Evolutionary conservation across 495 filamentous ascomycete genomes (phyloP), one percentile per base, ranked within the genome.

Genomic region (Mytilinidion resinicola): DNA sequence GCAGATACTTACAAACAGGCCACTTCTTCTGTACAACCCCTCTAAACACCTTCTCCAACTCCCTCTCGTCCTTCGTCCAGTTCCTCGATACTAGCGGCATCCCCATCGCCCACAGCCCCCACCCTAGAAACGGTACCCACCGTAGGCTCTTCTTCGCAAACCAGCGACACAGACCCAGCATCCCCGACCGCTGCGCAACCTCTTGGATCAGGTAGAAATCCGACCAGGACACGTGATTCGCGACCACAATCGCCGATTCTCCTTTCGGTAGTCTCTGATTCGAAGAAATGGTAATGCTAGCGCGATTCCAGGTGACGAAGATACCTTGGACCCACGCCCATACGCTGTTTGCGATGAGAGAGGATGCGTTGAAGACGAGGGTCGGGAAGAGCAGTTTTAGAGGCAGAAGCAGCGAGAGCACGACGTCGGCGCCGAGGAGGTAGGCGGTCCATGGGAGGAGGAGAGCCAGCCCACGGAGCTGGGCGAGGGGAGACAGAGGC

Each of bases 131-230:
- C 36, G 81, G 80, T 17, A 84, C 78, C 70, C 73, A 72, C 25
- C 73, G 69, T 47, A 83, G 69, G 64, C 80, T 72, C 46, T 74
- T 72, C 68, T 83, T 83, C 30, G 79, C 77, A 67, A 83, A 83
- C 73, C 77, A 84, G 34, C 79, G 74, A 63, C 78, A 80, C 34
- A 75, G 70, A 9, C 77, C 73, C n/a, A 82, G 70, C 81, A 83
- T 84, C 37, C 75, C 74, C 6, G 77, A 64, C 44, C 66, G 69
- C n/a, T 74, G 49, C 30, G 80, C 80, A 12, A 82, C 67, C 25
- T 74, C 74, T 64, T 83, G 81, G 57, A 83, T 78, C 71, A 83
- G 74, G 69, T 80, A 84, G 67, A 84, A 82, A 65, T 83, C 81
- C 25, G 76, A 72, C 80, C 81, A 83, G 46, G 70, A 72, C 35